Base-by-base conservation (phyloP, 768 basidiomycete species). In the Lentinula sp. region DNA sequence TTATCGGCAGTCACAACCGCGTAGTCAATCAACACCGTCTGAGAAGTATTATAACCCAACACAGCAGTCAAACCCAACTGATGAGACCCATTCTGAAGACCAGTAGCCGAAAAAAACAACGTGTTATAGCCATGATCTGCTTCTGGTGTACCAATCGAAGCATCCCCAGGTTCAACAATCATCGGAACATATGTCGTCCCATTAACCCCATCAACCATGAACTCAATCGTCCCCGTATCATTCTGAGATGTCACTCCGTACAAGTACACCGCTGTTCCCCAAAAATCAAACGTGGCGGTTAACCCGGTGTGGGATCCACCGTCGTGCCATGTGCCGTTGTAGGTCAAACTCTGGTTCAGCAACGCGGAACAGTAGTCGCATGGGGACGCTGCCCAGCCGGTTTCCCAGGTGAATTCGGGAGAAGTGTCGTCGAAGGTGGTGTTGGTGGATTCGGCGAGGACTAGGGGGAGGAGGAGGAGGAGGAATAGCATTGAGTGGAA, bases 1-100 rank as follows among this genome's bases (percentile, higher is more conserved):
- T 43, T 31, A 35, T 56, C 40, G 15, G 21, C 13, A 8, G 55
- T 56, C n/a, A 56, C 55, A 56, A 43, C 16, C 4, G 55, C 55
- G n/a, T 56, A 56, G 40, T 56, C 55, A 28, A 56, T 32, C 42
- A 56, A 40, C 37, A 56, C 55, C 1, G 55, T 56, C 40, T 56
- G 55, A 5, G 55, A 56, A 11, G 18, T 43, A 43, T 56, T 56
- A 10, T 13, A 18, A 5, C 37, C 55, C 13, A 56, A 16, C 18
- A 56, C 28, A 39, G 55, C 10, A 10, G 55, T 56, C 15, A 56
- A 45, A 15, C 28, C 39, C 40, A 56, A 16, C 55, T 37, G n/a
- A 31, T 56, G 55, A 5, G 40, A 31, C 10, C 21, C 28, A 28
- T 56, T 32, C 39, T 15, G 10, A 21, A 56, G 23, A 10, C 55